phyloP scores from a whole-genome alignment of 2,329 filamentous ascomycete species.

The Aspergillus unguis region DNA sequence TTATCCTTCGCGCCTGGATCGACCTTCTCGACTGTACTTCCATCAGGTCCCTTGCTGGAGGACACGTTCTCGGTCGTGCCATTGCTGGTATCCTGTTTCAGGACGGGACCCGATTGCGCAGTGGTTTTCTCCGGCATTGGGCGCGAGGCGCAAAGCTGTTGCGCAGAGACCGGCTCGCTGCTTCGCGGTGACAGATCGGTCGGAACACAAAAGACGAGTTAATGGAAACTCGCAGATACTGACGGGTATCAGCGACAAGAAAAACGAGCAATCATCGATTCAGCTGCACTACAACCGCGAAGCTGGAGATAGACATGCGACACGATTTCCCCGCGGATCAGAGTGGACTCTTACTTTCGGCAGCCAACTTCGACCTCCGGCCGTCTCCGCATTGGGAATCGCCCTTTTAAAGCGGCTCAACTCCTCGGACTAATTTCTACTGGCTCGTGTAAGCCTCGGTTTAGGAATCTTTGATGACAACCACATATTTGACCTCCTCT shows the following conservation, averaged over 20 bases:
- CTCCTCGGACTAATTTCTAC: conserved; percentile 1
- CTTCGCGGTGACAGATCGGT: conserved; percentile 14
- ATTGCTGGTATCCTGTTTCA: conserved; percentile 30
- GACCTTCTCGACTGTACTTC: conserved; percentile 20
- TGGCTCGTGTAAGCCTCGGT: not conserved
- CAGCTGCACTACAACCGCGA: conserved; percentile 9
- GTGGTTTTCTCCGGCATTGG: conserved; percentile 32
- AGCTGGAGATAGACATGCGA: conserved; percentile 17
- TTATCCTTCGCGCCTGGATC: conserved; percentile 32
- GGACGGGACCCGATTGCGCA: conserved; percentile 22
- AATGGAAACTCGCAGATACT: conserved; percentile 31
- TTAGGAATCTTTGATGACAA: too few relatives aligned
- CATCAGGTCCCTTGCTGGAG: conserved; percentile 18
- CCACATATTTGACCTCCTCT: too few relatives aligned
- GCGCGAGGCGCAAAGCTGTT: conserved; percentile 22
- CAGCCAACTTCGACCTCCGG: conserved; percentile 19
- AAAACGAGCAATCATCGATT: conserved; percentile 6
- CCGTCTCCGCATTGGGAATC: conserved; percentile 22
- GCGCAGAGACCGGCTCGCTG: conserved; percentile 21
- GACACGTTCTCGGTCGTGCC: conserved; percentile 24
- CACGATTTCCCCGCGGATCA: conserved; percentile 20
- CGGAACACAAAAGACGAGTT: conserved; percentile 19
- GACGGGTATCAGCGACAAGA: conserved; percentile 5
- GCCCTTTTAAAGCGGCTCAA: not conserved
- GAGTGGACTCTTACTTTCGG: conserved; percentile 1